A percentile compares a stretch with the other conserved stretches of the same genome.
These are phyloP conservation scores for Penicillium expansum DNA, from an alignment of 2,329 filamentous ascomycete genomes.

Conservation along the genomic window DNA sequence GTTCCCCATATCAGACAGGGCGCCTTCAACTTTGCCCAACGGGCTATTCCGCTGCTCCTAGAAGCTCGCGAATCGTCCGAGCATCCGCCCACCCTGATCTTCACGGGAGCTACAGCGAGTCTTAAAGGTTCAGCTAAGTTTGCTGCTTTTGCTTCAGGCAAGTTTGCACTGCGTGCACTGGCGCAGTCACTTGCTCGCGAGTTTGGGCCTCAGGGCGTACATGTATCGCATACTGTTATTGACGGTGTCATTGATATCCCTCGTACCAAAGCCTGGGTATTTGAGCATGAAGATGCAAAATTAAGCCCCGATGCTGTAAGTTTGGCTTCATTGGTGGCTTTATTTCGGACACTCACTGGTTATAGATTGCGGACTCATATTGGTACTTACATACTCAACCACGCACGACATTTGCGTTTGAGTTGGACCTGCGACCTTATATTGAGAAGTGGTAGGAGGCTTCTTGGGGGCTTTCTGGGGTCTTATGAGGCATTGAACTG, in stretches of 20 bases:
- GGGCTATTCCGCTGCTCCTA: conserved; percentile 67
- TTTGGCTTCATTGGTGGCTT: conserved; percentile 18
- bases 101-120: conserved; percentile 83
- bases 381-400: conserved; percentile 82
- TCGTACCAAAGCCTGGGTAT: conserved; percentile 60
- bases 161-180: conserved; percentile 74
- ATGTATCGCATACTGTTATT: conserved; percentile 77
- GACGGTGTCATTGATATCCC: conserved; percentile 85
- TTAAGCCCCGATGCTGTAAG: conserved; percentile 71
- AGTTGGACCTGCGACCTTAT: conserved; percentile 76
- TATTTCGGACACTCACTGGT: conserved; percentile 2
- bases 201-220: conserved; percentile 79
- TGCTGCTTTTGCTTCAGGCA: conserved; percentile 70
- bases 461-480: background rate
- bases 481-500: background rate
- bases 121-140: conserved; percentile 69
- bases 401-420: conserved; percentile 73
- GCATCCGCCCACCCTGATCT: conserved; percentile 74
- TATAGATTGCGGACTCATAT: conserved; percentile 79
- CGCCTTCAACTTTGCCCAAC: conserved; percentile 73
- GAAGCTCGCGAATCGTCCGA: conserved; percentile 51
- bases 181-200: conserved; percentile 75
- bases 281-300: conserved; percentile 62
- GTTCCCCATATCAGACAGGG: conserved; percentile 45
- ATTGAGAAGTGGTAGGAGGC: conserved; percentile 72